These are phyloP conservation scores for Apiospora saccharicola DNA, from an alignment of 2,329 filamentous ascomycete species.

Conservation along the genomic window DNA sequence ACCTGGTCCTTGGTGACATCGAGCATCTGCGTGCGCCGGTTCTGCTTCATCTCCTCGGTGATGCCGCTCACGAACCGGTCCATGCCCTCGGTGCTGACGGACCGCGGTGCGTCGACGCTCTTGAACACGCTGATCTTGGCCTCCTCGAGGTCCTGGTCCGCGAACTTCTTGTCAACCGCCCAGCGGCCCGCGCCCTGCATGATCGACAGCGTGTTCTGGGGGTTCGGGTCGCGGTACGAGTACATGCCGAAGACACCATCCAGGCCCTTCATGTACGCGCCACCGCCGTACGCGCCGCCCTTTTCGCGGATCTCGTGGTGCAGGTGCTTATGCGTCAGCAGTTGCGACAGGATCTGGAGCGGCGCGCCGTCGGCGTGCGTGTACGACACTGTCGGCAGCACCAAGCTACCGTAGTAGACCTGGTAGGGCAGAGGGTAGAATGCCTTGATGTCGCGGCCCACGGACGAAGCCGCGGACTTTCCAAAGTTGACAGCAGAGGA, in stretches of 20 bases:
- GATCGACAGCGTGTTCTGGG: slow-evolving; percentile 83
- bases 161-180: slow-evolving; percentile 84
- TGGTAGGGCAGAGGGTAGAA: slow-evolving; percentile 97
- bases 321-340: slow-evolving; percentile 94
- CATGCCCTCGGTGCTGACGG: slow-evolving; percentile 89
- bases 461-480: slow-evolving; percentile 40
- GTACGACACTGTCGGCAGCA: slow-evolving; percentile 85
- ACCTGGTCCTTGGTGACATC: slow-evolving; percentile 87
- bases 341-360: slow-evolving; percentile 86
- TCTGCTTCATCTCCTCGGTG: slow-evolving; percentile 88
- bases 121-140: slow-evolving; percentile 97
- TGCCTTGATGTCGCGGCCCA: slow-evolving; percentile 68
- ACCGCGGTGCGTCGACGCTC: slow-evolving; percentile 84
- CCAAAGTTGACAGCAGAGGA: slow-evolving; percentile 48
- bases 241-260: slow-evolving; percentile 93
- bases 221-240: slow-evolving; percentile 96
- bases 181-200: slow-evolving; percentile 85
- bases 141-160: slow-evolving; percentile 86
- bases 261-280: slow-evolving; percentile 81
- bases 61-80: slow-evolving; percentile 84
- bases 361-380: slow-evolving; percentile 76
- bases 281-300: slow-evolving; percentile 93
- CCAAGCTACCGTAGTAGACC: slow-evolving; percentile 90
- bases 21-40: slow-evolving; percentile 80
- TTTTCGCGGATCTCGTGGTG: slow-evolving; percentile 98